Conservation (phyloP, 1,139 yeast species). For the Pichia kudriavzevii region DNA sequence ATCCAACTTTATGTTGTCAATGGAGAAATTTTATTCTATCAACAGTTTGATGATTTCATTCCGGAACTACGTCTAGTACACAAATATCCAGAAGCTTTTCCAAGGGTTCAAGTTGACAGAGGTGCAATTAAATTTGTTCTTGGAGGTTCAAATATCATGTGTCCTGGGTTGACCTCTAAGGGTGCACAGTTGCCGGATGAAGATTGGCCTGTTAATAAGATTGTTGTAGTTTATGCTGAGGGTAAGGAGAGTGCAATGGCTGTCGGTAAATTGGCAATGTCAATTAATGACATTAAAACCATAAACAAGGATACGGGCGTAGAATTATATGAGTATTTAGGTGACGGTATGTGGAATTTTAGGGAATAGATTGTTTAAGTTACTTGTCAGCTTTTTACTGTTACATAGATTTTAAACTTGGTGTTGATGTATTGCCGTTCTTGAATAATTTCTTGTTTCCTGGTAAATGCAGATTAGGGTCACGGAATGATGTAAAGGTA, state of each 20-base stretch:
- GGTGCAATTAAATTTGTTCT: constrained; percentile 94
- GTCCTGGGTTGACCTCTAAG: constrained; percentile 90
- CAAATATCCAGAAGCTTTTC: constrained; percentile 74
- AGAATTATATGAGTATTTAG: constrained; percentile 76
- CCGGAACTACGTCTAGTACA: constrained; percentile 78
- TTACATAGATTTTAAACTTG: constrained; percentile 7
- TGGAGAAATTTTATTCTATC: constrained; percentile 68
- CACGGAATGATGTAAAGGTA: constrained; percentile 13
- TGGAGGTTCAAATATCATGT: constrained; percentile 94
- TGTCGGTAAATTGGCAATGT: constrained; percentile 78
- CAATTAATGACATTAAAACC: constrained; percentile 80
- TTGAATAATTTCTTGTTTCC: too few relatives aligned
- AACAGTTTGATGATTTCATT: constrained; percentile 75
- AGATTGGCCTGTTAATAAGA: constrained; percentile 52
- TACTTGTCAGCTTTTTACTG: not conserved
- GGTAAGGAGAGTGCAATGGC: constrained; percentile 91
- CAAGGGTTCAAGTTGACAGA: constrained; percentile 83
- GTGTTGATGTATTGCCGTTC: too few relatives aligned
- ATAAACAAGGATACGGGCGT: constrained; percentile 87
- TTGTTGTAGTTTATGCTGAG: constrained; percentile 83
- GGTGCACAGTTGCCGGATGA: constrained; percentile 83
- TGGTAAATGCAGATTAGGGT: too few relatives aligned
- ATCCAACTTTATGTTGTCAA: constrained; percentile 73
- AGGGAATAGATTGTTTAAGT: constrained; percentile 14
- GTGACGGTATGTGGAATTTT: constrained; percentile 82